Evolutionary conservation across 2,329 filamentous ascomycete species (phyloP), one percentile per base, ranked within the genome.

Genomic region (Lachnum nothofagi): DNA sequence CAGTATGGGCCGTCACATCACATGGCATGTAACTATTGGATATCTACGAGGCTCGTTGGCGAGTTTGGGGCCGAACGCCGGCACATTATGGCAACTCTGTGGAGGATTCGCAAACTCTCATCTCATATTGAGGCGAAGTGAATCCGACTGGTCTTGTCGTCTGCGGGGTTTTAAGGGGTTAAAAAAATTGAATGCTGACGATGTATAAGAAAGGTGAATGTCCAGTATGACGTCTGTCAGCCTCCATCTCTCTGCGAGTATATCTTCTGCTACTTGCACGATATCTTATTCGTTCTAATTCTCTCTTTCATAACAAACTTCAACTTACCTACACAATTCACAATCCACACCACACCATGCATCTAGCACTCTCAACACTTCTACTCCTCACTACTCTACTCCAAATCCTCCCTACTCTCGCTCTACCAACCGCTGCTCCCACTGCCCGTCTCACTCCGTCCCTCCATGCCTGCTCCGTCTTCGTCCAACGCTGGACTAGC

Each of bases 401-500:
- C 19, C 39, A 34, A 37, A 23, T 20, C 31, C 22, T 19, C 34
- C 23, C 39, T 27, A 14, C 44, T 8, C 31, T 49, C 27, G 43
- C 46, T 14, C 35, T 40, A 4, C 34, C 51, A 31, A 42, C 22
- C 19, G 9, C 38, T 5, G 16, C 42, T 17, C 34, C 17, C 16
- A 22, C 31, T 1, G 24, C 34, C 35, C 12, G 42, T 41, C 25
- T 14, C 16, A 44, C n/a, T 16, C 29, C 42, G 10, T 41, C 45
- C 12, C 24, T 50, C 16, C 51, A 56, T 19, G 17, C 34, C 20
- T 56, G 53, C 27, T 40, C 48, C 7, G 38, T 56, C 40, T 47
- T 34, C 27, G 34, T 53, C 24, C 48, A 57, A 23, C 47, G 54
- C 7, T 56, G 54, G 54, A 42, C 40, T 9, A 17, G 34, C 19